Conservation (phyloP, 352 stramenopile genomes). For the Phytophthora fragariae region DNA sequence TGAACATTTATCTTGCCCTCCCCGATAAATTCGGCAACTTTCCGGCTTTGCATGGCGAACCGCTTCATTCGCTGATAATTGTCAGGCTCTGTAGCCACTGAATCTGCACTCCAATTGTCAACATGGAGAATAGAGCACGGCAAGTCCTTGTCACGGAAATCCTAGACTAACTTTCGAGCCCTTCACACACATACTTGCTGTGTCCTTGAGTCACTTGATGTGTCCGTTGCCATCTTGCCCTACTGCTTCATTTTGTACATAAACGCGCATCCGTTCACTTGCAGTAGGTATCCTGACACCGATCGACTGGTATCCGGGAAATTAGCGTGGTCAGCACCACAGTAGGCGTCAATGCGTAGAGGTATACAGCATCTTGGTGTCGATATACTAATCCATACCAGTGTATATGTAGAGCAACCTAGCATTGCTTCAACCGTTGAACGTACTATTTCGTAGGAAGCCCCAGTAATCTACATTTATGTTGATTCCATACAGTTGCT, state of each 20-base stretch:
- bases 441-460: too few relatives aligned
- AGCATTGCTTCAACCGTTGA: too few relatives aligned
- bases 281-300: conserved; percentile 4
- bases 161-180: conserved; percentile 5
- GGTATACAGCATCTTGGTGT: background rate
- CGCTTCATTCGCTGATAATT: background rate
- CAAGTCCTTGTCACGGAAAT: background rate
- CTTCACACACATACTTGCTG: conserved; percentile 3
- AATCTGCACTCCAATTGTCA: conserved; percentile 7
- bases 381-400: background rate
- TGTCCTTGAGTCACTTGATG: background rate
- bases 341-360: background rate
- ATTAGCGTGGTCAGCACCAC: conserved; percentile 10
- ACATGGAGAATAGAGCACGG: background rate
- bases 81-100: background rate
- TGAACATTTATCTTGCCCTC: background rate
- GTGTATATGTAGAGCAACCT: too few relatives aligned
- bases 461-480: too few relatives aligned
- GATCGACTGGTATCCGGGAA: conserved; percentile 16
- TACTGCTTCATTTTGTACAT: conserved; percentile 14
- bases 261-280: conserved; percentile 2
- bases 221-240: conserved; percentile 5
- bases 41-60: background rate
- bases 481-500: too few relatives aligned
- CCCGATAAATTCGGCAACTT: background rate